phyloP scores from a whole-genome alignment of 176 grass and related monocot genomes.

The Musa troglodytarum region DNA sequence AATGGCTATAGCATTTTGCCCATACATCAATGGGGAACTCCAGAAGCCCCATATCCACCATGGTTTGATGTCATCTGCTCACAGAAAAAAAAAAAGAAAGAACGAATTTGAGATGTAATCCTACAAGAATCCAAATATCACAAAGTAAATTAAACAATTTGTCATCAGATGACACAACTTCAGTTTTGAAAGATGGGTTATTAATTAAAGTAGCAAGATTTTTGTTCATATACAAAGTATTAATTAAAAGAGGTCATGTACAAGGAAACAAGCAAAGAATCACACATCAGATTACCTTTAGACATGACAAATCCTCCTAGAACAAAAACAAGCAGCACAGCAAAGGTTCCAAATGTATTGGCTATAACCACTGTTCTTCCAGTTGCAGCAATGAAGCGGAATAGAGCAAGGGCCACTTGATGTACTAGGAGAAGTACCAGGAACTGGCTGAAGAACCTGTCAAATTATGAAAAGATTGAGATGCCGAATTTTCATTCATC shows the following conservation, averaged over 20 bases:
- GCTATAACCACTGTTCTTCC: constrained; percentile 74
- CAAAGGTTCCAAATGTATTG: constrained; percentile 62
- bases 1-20: constrained; percentile 65
- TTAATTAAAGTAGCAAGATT: background rate
- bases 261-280: background rate
- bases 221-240: background rate
- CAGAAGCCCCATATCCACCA: constrained; percentile 98
- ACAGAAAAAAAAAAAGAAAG: background rate
- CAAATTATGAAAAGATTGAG: background rate
- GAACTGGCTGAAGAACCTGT: constrained; percentile 78
- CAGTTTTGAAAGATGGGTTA: background rate
- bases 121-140: background rate
- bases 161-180: background rate
- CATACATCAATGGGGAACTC: constrained; percentile 88
- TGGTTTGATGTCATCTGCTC: constrained; percentile 64
- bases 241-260: background rate
- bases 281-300: background rate
- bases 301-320: constrained; percentile 78
- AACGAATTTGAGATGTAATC: background rate
- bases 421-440: constrained; percentile 55
- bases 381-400: constrained; percentile 68
- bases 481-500: background rate
- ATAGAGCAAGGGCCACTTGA: constrained; percentile 65
- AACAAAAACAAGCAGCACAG: constrained; percentile 57
- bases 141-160: background rate